Evolutionary conservation across 768 basidiomycete species (phyloP), one percentile per base, ranked within the genome.

Genomic region (Russula compacta): DNA sequence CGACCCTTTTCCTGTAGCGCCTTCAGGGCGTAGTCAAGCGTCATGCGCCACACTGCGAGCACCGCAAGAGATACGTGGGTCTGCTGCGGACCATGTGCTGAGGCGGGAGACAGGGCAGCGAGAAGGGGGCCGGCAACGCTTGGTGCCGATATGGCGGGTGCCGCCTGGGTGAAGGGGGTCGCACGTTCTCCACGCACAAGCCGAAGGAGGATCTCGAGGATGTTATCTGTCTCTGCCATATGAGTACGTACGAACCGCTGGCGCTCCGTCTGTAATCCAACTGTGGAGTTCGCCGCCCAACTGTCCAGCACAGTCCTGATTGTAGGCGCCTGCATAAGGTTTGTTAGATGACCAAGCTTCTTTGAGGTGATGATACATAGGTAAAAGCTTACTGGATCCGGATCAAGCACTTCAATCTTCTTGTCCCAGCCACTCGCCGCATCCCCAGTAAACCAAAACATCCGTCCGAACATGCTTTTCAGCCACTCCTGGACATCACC

Each of bases 401-500:
- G 95, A 77, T 98, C 95, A 33, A 83, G 81, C 24, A 98, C 89
- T 42, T 83, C 80, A 57, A 98, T 89, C 73, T 95, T 95, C 74
- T 87, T 92, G 73, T 89, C 88, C 97, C 97, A 99, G 9, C 89
- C 88, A 64, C 87, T 87, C n/a, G 85, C 83, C 12, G 85, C 87
- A 56, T 89, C 87, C 6, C 86, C 87, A 32, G 87, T 81, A 49
- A 87, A 85, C 87, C 87, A 90, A 69, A 90, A 89, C 85, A 89
- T 89, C 40, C 88, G 78, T 3, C 89, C 90, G 72, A 92, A 89
- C 79, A 91, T 90, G 67, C 82, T 89, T 72, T 84, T 83, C 67
- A 92, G 75, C 95, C 95, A 98, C 42, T 94, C 93, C 67, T 95
- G 92, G 24, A 95, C 83, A 69, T 95, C 90, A 35, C 95, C 95